Conservation (phyloP, 148 eudicot species). For the Vaccinium macrocarpon region DNA sequence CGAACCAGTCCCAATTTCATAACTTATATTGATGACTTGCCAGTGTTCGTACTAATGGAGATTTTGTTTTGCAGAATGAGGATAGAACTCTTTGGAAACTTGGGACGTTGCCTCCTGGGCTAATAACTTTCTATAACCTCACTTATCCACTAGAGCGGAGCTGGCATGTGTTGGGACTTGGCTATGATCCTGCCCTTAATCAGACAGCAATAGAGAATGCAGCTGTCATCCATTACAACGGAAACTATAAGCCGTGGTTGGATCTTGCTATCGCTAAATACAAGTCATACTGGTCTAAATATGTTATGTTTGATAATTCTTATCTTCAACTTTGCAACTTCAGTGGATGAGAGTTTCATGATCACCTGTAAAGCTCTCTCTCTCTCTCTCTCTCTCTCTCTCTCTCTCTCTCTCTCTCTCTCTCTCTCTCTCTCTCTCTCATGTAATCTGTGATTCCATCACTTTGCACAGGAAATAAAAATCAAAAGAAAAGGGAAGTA, state of each 20-base stretch:
- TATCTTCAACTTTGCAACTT: conserved; percentile 77
- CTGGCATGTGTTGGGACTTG: conserved; percentile 59
- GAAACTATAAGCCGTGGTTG: conserved; percentile 98
- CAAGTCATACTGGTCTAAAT: conserved; percentile 55
- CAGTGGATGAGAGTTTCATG: conserved; percentile 28
- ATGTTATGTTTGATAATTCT: conserved; percentile 66
- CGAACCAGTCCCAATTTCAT: background rate
- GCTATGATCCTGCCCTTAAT: no score
- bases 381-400: background rate
- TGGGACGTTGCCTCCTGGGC: conserved; percentile 93
- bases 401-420: no score
- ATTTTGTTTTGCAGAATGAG: conserved; percentile 71
- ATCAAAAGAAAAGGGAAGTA: background rate
- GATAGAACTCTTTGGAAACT: conserved; percentile 98
- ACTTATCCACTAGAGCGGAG: conserved; percentile 81
- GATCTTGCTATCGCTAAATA: conserved; percentile 90
- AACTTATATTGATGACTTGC: background rate
- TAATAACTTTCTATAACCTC: conserved; percentile 89
- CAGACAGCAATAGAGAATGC: conserved; percentile 61
- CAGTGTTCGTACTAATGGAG: background rate
- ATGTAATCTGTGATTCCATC: background rate
- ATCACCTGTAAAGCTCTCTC: background rate
- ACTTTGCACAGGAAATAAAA: background rate
- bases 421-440: no score
- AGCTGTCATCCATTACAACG: conserved; percentile 85